Base-by-base conservation (phyloP, 495 filamentous ascomycete genomes). In the Hypoxylon lienhwacheense region DNA sequence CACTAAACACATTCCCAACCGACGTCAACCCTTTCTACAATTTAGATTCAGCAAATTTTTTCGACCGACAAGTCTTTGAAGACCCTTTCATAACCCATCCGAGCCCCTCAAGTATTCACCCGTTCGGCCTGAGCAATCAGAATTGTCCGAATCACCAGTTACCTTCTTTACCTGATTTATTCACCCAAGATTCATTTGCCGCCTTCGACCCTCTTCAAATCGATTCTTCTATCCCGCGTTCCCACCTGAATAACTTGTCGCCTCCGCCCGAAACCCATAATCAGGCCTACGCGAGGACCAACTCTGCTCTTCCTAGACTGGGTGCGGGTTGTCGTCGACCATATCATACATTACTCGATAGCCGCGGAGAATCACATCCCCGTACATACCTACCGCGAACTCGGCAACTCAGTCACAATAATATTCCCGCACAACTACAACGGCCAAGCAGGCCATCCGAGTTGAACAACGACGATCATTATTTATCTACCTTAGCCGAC, bases 381-480 rank as follows among this genome's bases (percentile, higher is more conserved):
- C 10, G 25, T 5, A 11, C 12, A 17, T 21, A 50, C 40, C 29
- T 52, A 31, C 46, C 34, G 7, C 40, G 24, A 29, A 35, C 28
- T 4, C 51, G 47, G 7, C 51, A 51, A 36, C 12, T 28, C 4
- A 41, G 41, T 25, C 50, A 26, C 46, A 37, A 21, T 49, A 47
- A 35, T 21, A n/a, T 22, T 17, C 12, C 24, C 41, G 14, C 26
- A 1, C 45, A 52, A 42, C 41, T 52, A 6, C 58, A 41, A 12
- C 51, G 33, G 26, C 47, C 51, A 14, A 51, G 28, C 3, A 47
- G 42, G 52, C 19, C 7, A 21, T 31, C 28, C 48, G 45, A 54
- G 12, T 21, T 36, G 14, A 36, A 14, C 44, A 58, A 55, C 39
- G 71, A 73, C 60, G 66, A 72, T 15, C 26, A 34, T 24, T 69